A percentile compares a stretch with the other conserved stretches of the same genome.
phyloP scores from a whole-genome alignment of 805 yeast genomes.

The Metschnikowia aberdeeniae region DNA sequence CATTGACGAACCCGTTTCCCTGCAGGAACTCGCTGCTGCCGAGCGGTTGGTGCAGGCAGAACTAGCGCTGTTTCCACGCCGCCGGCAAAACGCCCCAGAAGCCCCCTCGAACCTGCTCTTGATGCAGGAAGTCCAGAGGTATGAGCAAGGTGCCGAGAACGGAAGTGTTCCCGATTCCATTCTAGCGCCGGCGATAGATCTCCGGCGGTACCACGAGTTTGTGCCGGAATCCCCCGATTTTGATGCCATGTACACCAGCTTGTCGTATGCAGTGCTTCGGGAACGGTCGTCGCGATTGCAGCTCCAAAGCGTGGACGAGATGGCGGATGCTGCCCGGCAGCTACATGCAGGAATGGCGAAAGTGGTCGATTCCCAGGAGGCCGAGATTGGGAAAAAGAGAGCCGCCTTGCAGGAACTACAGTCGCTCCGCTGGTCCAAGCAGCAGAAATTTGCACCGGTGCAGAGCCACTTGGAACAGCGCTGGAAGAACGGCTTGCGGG shows the following conservation, averaged over 20 bases:
- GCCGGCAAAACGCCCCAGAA: not conserved
- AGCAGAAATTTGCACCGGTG: slow-evolving; percentile 41
- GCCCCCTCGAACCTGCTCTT: slow-evolving; percentile 9
- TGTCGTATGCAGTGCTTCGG: slow-evolving; percentile 39
- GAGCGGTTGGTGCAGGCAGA: slow-evolving; percentile 32
- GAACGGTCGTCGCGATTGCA: slow-evolving; percentile 38
- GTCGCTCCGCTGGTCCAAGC: slow-evolving; percentile 38
- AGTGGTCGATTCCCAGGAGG: slow-evolving; percentile 16
- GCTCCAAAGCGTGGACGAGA: slow-evolving; percentile 30
- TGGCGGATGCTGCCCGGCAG: slow-evolving; percentile 35
- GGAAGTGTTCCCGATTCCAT: slow-evolving; percentile 3
- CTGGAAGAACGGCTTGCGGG: slow-evolving; percentile 48
- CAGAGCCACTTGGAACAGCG: slow-evolving; percentile 42
- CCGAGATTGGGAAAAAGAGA: slow-evolving; percentile 34
- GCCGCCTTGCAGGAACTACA: slow-evolving; percentile 42
- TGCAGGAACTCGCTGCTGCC: slow-evolving; percentile 33
- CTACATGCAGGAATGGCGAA: slow-evolving; percentile 24
- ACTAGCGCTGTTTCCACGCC: slow-evolving; percentile 11
- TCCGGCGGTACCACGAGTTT: slow-evolving; percentile 1
- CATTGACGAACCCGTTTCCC: slow-evolving; percentile 33
- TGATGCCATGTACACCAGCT: slow-evolving; percentile 30
- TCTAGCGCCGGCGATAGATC: not conserved
- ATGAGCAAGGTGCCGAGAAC: slow-evolving; percentile 19
- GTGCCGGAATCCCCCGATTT: slow-evolving; percentile 13
- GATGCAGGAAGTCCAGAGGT: slow-evolving; percentile 18